Evolutionary conservation across 495 filamentous ascomycete genomes (phyloP).

Genomic region (Aspergillus bertholletiae): DNA sequence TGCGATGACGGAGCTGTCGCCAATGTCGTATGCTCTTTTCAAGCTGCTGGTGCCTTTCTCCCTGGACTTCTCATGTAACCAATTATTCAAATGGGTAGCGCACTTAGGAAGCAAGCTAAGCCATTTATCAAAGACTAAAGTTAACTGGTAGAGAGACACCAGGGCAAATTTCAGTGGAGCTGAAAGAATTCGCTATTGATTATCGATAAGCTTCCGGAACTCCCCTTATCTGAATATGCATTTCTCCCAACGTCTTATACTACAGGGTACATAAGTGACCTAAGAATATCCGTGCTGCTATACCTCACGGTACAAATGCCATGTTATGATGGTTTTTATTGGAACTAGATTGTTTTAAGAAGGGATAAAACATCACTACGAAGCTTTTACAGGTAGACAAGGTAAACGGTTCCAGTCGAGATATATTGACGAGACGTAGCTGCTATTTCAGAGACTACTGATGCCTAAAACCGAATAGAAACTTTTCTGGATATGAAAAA

Average conservation of each 20-base stretch:
- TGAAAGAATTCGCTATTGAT: neutral
- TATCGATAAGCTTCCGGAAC: neutral
- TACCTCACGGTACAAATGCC: neutral
- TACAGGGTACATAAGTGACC: too few relatives aligned
- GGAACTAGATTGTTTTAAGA: neutral
- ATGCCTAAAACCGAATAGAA: slow-evolving; percentile 21
- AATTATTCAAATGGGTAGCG: neutral
- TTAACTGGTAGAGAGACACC: neutral
- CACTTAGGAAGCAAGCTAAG: neutral
- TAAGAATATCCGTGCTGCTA: too few relatives aligned
- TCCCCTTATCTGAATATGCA: neutral
- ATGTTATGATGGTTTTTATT: neutral
- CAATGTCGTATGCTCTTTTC: too few relatives aligned
- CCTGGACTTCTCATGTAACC: too few relatives aligned
- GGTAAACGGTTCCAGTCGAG: slow-evolving; percentile 5
- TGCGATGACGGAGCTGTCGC: too few relatives aligned
- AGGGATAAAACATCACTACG: neutral
- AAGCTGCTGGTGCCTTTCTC: too few relatives aligned
- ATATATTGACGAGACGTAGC: slow-evolving; percentile 14
- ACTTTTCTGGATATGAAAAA: slow-evolving; percentile 41
- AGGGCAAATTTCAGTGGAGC: neutral
- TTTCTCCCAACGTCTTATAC: too few relatives aligned
- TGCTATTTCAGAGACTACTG: slow-evolving; percentile 4
- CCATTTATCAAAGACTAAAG: neutral
- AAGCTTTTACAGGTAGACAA: neutral